Evolutionary conservation across 2,329 filamentous ascomycete genomes (phyloP), one percentile per base, ranked within the genome.

Genomic region (Tolypocladium paradoxum): DNA sequence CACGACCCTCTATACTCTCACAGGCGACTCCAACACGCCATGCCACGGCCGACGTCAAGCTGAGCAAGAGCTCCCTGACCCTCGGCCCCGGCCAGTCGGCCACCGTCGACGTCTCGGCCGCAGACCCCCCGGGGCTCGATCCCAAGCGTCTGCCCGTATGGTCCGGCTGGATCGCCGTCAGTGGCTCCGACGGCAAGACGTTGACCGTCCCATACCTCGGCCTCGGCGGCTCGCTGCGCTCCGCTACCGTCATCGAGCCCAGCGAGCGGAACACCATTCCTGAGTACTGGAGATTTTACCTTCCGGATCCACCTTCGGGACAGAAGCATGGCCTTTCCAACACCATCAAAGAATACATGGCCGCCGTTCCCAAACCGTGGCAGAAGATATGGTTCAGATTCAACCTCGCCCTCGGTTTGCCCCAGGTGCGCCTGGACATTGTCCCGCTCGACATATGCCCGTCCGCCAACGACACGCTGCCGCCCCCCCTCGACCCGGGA

Each of bases 171-270:
- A 18, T 57, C 18, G 20, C 36, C 46, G 36, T 57, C 29, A 16
- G 49, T 18, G 51, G 51, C 3, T 55, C 55, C 27, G 53, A 55
- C 31, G 53, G 53, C 27, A 50, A n/a, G 24, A 50, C 51, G 6
- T 24, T 54, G 20, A 54, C 52, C 4, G 49, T 57, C 22, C 55
- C 53, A 12, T 57, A 55, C 33, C 55, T 55, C 14, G 53, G 55
- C 14, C 22, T 55, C 1, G 43, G 35, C 16, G 50, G 55, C 31
- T 54, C 48, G 14, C 35, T 54, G 12, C 46, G 49, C 1, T 48
- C 45, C 4, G 49, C 49, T 12, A 29, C 48, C 24, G 33, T 36
- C 27, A 14, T 45, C 27, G 27, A 18, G 20, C 37, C 22, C 49
- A 24, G 9, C 27, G 18, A 5, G n/a, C n/a, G n/a, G n/a, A n/a